Base-by-base conservation (phyloP, 495 filamentous ascomycete species). In the Podospora comata region DNA sequence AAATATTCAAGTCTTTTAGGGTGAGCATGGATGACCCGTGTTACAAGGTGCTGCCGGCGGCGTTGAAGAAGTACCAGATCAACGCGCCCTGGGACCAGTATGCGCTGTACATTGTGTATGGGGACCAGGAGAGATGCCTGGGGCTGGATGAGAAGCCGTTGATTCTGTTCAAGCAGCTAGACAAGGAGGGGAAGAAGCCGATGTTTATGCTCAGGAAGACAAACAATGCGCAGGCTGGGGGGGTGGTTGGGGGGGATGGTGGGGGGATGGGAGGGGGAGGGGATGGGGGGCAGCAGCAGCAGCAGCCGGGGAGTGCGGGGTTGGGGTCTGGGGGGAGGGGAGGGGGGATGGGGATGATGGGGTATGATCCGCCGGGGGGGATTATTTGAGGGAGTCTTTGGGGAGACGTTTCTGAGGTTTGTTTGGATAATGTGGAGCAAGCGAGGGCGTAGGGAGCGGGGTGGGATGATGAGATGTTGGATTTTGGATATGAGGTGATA, bases 1-100 rank as follows among this genome's bases (percentile, higher is more conserved):
- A 99, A 73, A 98, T 99, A 64, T 97, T 98, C 87, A 98, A 97
- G 77, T 94, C 90, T 6, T 99, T 99, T 83, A 88, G 95, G 30
- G 95, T 99, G 69, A 93, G 90, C 70, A 94, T 97, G 89, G 95
- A 99, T 68, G 95, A 98, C 72, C 95, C 95, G 0, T 99, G 95
- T 82, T 89, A 97, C 80, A 97, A 97, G 75, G 95, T 99, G 39
- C 87, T 99, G 9, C 95, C 95, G 1, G 95, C 96, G 28, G 95
- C 95, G 13, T 84, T 99, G 26, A 94, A 94, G 77, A 96, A 97
- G 75, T 99, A 99, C 82, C 95, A 97, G 77, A 99, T 99, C 84
- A 91, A 95, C 67, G 92, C 92, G 23, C 94, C 97, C 64, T 97
- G 93, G 91, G 92, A 94, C 71, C 91, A 97, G 73, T 99, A 99